Evolutionary conservation across 1,284 basidiomycete species (phyloP), one percentile per base, ranked within the genome.

Genomic region (Leccinum holopus): DNA sequence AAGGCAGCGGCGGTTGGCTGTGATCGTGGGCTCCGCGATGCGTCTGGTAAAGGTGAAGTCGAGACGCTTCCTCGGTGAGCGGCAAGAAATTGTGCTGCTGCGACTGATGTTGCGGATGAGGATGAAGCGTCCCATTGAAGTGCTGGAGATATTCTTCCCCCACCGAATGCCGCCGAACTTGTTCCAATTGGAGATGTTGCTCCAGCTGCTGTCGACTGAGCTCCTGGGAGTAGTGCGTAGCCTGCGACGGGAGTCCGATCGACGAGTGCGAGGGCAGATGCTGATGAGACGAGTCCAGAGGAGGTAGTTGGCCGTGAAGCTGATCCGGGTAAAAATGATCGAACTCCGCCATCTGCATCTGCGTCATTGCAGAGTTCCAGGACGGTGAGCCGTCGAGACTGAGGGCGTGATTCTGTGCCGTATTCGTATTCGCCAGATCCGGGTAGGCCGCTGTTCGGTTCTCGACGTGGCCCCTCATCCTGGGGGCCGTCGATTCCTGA

Each of bases 351-450:
- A 74, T 75, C 72, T 68, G 70, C 70, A 72, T 75, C 75, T 70
- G 78, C 72, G 78, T 87, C 86, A 82, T 91, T 90, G 83, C 87
- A 90, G 81, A 92, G 87, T 70, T 92, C 90, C 89, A 92, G 85
- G 82, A 92, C 86, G 76, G 87, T 83, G 82, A 92, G 86, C 65
- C 90, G 78, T 69, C 90, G 82, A 78, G 86, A 88, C 70, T 87
- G 85, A 66, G 90, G 90, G 70, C 88, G 80, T 70, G 87, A 88
- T 65, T 89, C 87, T 68, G 80, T 72, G 49, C 83, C 85, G 77
- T 88, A 86, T 60, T 87, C 84, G 79, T 87, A 84, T 53, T 78
- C 78, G 68, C 71, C 68, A 69, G 68, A 56, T 71, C 69, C 69
- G 60, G 67, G 16, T 67, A 77, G 0, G 25, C 69, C 63, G 65